Conservation (phyloP, 768 basidiomycete genomes). For the Chiua virens region DNA sequence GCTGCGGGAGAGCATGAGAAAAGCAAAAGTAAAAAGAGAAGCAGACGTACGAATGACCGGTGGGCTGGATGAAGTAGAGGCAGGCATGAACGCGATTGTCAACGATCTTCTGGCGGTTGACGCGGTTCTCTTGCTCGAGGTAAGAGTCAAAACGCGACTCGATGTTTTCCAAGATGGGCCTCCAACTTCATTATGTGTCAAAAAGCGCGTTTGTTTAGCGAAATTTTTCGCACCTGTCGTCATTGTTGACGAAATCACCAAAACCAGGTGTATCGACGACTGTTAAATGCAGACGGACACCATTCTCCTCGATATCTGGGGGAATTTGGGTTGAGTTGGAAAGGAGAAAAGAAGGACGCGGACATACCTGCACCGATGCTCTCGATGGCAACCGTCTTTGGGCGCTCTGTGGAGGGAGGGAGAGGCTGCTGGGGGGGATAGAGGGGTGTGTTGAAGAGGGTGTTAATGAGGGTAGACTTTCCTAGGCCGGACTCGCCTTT, state of each 20-base stretch:
- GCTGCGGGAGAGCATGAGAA: constrained; percentile 39
- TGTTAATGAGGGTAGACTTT: constrained; percentile 98
- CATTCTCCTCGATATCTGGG: constrained; percentile 97
- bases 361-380: constrained; percentile 92
- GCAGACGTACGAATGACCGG: constrained; percentile 85
- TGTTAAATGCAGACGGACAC: constrained; percentile 94
- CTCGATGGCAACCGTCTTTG: constrained; percentile 96
- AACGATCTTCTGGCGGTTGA: constrained; percentile 89
- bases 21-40: no score
- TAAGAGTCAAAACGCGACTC: constrained; percentile 97
- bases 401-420: constrained; percentile 80
- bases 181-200: constrained; percentile 67
- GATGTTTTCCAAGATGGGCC: constrained; percentile 97
- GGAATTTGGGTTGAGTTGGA: constrained; percentile 22
- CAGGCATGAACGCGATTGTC: constrained; percentile 99
- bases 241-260: constrained; percentile 99
- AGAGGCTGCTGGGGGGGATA: constrained; percentile 87
- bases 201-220: constrained; percentile 9
- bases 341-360: not conserved
- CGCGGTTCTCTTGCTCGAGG: constrained; percentile 97
- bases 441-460: constrained; percentile 95
- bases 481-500: constrained; percentile 96
- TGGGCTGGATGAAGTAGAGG: constrained; percentile 98
- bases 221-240: constrained; percentile 71
- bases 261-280: constrained; percentile 99